Conservation (phyloP, 495 filamentous ascomycete genomes). For the Tuber magnatum region DNA sequence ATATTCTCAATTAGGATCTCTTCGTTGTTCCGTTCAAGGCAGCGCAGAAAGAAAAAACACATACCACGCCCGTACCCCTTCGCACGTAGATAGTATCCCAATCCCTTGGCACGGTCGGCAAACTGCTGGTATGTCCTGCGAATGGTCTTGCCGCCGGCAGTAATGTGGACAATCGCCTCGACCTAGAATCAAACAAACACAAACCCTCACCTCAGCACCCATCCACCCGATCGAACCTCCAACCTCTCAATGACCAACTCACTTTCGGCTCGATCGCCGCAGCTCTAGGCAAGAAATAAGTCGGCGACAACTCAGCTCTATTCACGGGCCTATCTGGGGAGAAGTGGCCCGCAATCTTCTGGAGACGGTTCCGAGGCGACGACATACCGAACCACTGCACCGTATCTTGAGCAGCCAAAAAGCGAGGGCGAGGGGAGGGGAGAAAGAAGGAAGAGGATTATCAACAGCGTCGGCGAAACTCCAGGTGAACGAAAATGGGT, state of each 20-base stretch:
- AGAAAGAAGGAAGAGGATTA: background rate
- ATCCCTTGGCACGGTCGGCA: constrained; percentile 73
- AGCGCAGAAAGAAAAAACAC: constrained; percentile 38
- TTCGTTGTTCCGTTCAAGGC: background rate
- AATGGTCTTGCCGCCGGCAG: constrained; percentile 65
- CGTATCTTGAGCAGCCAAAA: background rate
- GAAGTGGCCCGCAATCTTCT: constrained; percentile 38
- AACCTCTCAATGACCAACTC: constrained; percentile 26
- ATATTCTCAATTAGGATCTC: background rate
- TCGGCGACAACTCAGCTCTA: constrained; percentile 72
- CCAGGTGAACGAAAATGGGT: background rate
- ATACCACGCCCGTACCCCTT: constrained; percentile 54
- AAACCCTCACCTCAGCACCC: background rate
- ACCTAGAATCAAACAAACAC: constrained; percentile 50
- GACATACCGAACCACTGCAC: constrained; percentile 46
- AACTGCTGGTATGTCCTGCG: constrained; percentile 69
- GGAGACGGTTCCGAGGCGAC: constrained; percentile 51
- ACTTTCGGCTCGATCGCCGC: constrained; percentile 84
- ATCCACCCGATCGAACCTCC: background rate
- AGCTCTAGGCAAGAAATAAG: constrained; percentile 79
- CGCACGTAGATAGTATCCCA: constrained; percentile 78
- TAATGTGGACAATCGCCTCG: constrained; percentile 79
- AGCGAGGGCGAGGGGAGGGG: background rate
- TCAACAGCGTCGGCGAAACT: background rate
- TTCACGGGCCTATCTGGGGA: constrained; percentile 10